Conservation (phyloP, 148 eudicot genomes). For the Selenicereus undatus region DNA sequence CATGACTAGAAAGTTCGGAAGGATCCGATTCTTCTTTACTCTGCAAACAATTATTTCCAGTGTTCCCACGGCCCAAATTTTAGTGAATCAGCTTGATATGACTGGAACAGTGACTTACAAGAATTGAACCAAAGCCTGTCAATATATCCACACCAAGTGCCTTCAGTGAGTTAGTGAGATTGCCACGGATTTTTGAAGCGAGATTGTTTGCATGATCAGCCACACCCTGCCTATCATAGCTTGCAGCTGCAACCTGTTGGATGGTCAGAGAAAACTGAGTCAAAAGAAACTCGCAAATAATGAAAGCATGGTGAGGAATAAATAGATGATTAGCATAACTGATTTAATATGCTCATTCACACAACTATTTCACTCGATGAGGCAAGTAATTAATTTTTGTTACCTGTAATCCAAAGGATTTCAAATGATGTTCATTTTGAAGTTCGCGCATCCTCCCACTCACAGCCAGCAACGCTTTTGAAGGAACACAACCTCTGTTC, state of each 20-base stretch:
- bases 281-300: not conserved
- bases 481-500: constrained; percentile 99
- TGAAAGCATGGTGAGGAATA: not conserved
- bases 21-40: not conserved
- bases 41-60: not conserved
- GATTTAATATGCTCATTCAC: no score
- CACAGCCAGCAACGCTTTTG: constrained; percentile 96
- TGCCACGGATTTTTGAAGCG: constrained; percentile 83
- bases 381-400: not conserved
- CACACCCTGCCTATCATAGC: constrained; percentile 91
- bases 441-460: constrained; percentile 99
- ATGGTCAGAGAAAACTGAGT: not conserved
- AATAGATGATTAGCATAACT: not conserved
- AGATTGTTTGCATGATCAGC: constrained; percentile 96
- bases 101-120: constrained; percentile 50
- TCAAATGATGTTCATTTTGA: constrained; percentile 96
- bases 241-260: constrained; percentile 91
- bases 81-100: not conserved
- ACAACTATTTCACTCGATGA: not conserved
- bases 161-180: constrained; percentile 86
- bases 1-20: not conserved
- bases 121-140: constrained; percentile 79
- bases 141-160: constrained; percentile 94
- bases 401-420: constrained; percentile 98
- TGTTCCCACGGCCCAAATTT: not conserved